Conservation (phyloP, 2,329 filamentous ascomycete genomes). For the Arthrobotrys sinensis region DNA sequence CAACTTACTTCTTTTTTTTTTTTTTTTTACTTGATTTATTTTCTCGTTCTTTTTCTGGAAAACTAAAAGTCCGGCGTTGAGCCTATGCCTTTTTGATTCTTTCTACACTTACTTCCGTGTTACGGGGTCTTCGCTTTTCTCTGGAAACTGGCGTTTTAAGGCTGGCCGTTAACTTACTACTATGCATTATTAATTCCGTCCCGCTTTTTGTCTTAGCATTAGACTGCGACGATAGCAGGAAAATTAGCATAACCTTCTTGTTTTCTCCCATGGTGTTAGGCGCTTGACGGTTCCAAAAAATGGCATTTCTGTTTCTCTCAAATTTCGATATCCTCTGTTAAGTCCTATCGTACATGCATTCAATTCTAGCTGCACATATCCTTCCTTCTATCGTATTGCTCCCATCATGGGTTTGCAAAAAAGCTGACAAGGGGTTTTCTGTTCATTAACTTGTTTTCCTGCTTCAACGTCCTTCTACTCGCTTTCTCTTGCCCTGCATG, state of each 20-base stretch:
- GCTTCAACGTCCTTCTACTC: background rate
- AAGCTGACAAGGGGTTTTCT: background rate
- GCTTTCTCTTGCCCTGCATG: conserved; percentile 5
- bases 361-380: background rate
- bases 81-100: conserved; percentile 11
- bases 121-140: conserved; percentile 33
- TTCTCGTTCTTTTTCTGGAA: conserved; percentile 4
- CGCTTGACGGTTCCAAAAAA: conserved; percentile 25
- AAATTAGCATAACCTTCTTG: conserved; percentile 25
- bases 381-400: background rate
- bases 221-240: conserved; percentile 21
- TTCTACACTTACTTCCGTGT: background rate
- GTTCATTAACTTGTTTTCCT: background rate
- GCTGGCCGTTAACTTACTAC: conserved; percentile 27
- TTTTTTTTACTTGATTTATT: conserved; percentile 9
- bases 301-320: background rate
- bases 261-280: conserved; percentile 39
- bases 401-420: conserved; percentile 2
- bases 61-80: conserved; percentile 54
- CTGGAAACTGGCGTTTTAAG: conserved; percentile 45
- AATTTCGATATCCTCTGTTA: background rate
- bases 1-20: background rate
- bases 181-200: conserved; percentile 20
- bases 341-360: background rate
- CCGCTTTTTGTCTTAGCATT: conserved; percentile 21